A percentile compares a stretch with the other conserved stretches of the same genome.
Conservation (phyloP, 2,329 filamentous ascomycete species). For the Penicillium corylophilum region DNA sequence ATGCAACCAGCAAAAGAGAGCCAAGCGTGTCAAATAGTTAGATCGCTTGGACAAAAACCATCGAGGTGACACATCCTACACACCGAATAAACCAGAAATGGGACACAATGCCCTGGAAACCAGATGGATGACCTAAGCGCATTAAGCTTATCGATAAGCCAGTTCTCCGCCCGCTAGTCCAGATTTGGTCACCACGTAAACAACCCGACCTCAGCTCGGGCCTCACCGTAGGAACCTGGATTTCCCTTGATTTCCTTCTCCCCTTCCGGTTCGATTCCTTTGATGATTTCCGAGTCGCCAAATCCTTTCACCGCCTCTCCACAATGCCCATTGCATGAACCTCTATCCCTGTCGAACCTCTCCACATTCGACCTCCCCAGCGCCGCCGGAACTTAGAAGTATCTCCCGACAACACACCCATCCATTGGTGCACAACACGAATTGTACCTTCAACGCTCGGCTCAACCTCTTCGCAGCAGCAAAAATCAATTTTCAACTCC, state of each 20-base stretch:
- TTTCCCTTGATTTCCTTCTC: conserved; percentile 10
- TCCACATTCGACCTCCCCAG: neutral
- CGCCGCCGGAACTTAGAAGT: neutral
- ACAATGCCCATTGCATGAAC: conserved; percentile 17
- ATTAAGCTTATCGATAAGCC: conserved; percentile 47
- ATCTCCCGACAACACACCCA: neutral
- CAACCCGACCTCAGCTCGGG: conserved; percentile 34
- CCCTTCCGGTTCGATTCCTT: conserved; percentile 4
- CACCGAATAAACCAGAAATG: neutral
- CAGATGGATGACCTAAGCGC: conserved; percentile 14
- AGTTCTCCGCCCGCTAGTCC: conserved; percentile 31
- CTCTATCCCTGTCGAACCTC: conserved; percentile 8
- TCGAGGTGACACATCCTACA: neutral
- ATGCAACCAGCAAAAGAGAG: neutral
- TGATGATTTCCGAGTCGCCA: neutral
- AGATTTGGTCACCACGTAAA: conserved; percentile 39
- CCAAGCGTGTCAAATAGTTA: neutral
- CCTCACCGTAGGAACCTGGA: conserved; percentile 33
- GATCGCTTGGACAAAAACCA: neutral
- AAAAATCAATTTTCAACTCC: neutral
- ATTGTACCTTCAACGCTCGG: neutral
- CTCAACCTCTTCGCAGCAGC: neutral
- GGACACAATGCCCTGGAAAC: conserved; percentile 12
- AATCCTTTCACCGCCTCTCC: conserved; percentile 5
- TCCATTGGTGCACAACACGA: neutral